Percentiles rank a stretch among this genome's conserved stretches.
Evolutionary conservation across 495 filamentous ascomycete species (phyloP).

Genomic region (Beverwykella pulmonaria): DNA sequence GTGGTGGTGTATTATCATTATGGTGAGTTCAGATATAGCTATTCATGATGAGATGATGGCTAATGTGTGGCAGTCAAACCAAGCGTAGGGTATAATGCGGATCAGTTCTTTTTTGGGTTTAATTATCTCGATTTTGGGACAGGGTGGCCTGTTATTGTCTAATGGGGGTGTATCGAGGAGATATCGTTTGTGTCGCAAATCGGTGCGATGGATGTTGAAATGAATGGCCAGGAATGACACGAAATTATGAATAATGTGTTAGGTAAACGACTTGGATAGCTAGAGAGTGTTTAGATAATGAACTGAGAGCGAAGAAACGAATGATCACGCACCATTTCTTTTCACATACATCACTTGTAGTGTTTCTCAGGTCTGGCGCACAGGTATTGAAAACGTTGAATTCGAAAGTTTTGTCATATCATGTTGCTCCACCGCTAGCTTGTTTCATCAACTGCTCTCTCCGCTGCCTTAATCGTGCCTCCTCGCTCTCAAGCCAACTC

Average conservation of each 20-base stretch:
- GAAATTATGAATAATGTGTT: too few species aligned
- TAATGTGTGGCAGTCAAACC: slow-evolving; percentile 11
- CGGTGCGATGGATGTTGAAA: too few species aligned
- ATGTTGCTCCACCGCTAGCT: background rate
- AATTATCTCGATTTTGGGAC: slow-evolving; percentile 25
- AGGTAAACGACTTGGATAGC: too few species aligned
- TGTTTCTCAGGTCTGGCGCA: too few species aligned
- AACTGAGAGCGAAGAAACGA: too few species aligned
- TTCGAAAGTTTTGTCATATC: background rate
- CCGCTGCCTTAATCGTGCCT: slow-evolving; percentile 14
- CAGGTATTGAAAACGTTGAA: too few species aligned
- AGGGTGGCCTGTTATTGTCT: slow-evolving; percentile 25
- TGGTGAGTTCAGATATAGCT: slow-evolving; percentile 8
- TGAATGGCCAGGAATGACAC: too few species aligned
- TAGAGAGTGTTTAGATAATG: too few species aligned
- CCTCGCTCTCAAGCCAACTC: slow-evolving; percentile 26
- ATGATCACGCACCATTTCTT: too few species aligned
- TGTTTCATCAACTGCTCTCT: slow-evolving; percentile 22
- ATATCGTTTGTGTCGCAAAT: too few species aligned
- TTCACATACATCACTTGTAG: too few species aligned
- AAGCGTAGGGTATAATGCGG: slow-evolving; percentile 14
- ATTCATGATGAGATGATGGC: background rate
- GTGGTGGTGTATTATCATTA: slow-evolving; percentile 26
- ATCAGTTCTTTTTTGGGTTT: slow-evolving; percentile 25
- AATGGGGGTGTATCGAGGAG: background rate